Evolutionary conservation across 805 yeast genomes (phyloP).

Genomic region (Pichia cephalocereana): DNA sequence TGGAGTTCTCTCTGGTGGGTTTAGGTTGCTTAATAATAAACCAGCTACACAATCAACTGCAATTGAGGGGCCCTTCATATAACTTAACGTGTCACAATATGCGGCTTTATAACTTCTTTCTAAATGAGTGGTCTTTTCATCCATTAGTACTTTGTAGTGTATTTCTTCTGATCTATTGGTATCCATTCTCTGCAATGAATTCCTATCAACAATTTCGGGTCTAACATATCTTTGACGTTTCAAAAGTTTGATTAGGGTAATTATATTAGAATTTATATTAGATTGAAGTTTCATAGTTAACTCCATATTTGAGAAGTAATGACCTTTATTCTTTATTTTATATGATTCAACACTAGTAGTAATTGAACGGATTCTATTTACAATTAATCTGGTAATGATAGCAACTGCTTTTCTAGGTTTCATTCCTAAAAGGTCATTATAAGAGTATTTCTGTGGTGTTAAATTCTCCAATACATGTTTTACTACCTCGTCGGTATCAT

Average conservation of each 20-base stretch:
- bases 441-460: background rate
- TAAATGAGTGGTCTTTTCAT: background rate
- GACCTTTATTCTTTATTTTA: background rate
- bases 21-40: conserved; percentile 72
- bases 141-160: background rate
- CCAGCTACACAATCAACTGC: conserved; percentile 76
- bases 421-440: background rate
- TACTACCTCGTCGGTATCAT: background rate
- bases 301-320: background rate
- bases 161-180: too few species aligned
- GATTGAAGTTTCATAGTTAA: background rate
- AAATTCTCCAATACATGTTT: background rate
- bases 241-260: background rate
- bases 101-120: conserved; percentile 4
- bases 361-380: conserved; percentile 3
- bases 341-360: background rate
- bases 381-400: background rate
- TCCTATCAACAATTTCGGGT: background rate
- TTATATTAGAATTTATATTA: conserved; percentile 2
- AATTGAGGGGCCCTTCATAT: conserved; percentile 57
- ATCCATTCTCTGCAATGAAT: background rate
- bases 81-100: conserved; percentile 49
- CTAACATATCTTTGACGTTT: conserved; percentile 3
- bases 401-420: conserved; percentile 7
- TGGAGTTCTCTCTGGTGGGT: conserved; percentile 77